Evolutionary conservation across 306 rosid species (phyloP).

Genomic region (Medicago ruthenica): DNA sequence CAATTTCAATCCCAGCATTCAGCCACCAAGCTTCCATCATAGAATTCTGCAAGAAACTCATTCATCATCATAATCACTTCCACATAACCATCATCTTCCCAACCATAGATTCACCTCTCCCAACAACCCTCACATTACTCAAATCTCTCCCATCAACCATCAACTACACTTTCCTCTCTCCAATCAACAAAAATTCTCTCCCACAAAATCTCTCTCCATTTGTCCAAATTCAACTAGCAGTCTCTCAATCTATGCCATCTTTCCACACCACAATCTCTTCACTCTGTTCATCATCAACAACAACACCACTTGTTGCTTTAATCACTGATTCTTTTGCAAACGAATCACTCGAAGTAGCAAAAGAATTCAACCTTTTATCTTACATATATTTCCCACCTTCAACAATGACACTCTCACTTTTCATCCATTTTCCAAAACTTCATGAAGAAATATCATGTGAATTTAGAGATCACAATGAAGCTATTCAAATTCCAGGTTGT

Average conservation of each 20-base stretch:
- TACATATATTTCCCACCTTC: slow-evolving; percentile 42
- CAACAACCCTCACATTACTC: slow-evolving; percentile 33
- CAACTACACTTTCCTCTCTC: slow-evolving; percentile 43
- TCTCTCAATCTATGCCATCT: slow-evolving; percentile 41
- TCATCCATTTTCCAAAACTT: slow-evolving; percentile 38
- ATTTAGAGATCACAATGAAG: slow-evolving; percentile 34
- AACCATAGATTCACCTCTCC: slow-evolving; percentile 11
- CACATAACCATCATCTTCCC: slow-evolving; percentile 49
- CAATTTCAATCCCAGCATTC: slow-evolving; percentile 31
- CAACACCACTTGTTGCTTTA: slow-evolving; percentile 31
- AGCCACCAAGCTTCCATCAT: slow-evolving; percentile 47
- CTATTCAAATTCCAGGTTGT: slow-evolving; percentile 43
- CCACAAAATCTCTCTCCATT: slow-evolving; percentile 14
- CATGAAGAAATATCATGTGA: slow-evolving; percentile 42
- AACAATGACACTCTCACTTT: slow-evolving; percentile 37
- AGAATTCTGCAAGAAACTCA: slow-evolving; percentile 38
- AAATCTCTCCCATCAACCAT: slow-evolving; percentile 5
- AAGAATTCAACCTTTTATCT: slow-evolving; percentile 41
- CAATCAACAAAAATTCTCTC: slow-evolving; percentile 5
- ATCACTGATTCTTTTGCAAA: slow-evolving; percentile 38
- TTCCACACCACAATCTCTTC: slow-evolving; percentile 15
- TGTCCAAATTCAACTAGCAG: slow-evolving; percentile 16
- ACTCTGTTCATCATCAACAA: slow-evolving; percentile 16
- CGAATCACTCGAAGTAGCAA: slow-evolving; percentile 38
- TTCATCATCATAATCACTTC: slow-evolving; percentile 34